phyloP scores from a whole-genome alignment of 2,329 filamentous ascomycete species.

The Aspergillus sp. region DNA sequence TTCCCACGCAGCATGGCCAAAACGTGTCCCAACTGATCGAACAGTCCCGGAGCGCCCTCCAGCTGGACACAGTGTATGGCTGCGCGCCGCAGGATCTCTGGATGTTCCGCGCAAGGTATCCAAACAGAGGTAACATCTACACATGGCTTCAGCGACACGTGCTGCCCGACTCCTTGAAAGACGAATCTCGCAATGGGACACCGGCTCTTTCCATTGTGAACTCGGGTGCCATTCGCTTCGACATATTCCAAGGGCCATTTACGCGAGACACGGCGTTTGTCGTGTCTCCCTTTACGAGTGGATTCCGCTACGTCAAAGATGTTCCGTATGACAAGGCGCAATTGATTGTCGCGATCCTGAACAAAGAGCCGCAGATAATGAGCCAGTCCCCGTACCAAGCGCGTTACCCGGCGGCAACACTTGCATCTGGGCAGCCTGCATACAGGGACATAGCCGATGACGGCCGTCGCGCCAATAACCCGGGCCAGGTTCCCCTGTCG shows the following conservation, averaged over 20 bases:
- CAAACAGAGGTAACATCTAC: constrained; percentile 65
- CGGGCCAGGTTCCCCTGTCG: constrained; percentile 21
- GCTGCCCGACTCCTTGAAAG: constrained; percentile 57
- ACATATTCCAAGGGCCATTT: constrained; percentile 87
- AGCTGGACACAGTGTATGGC: constrained; percentile 66
- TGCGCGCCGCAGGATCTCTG: constrained; percentile 74
- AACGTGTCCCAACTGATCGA: constrained; percentile 63
- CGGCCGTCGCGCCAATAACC: constrained; percentile 2
- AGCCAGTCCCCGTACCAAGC: constrained; percentile 8
- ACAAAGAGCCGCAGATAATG: constrained; percentile 47
- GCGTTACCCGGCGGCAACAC: constrained; percentile 14
- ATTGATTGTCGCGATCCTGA: constrained; percentile 53
- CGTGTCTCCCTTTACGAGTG: constrained; percentile 77
- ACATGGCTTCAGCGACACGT: constrained; percentile 69
- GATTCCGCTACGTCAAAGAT: constrained; percentile 65
- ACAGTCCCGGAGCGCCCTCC: constrained; percentile 57
- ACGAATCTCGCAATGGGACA: constrained; percentile 48
- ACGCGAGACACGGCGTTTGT: constrained; percentile 80
- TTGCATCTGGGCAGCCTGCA: constrained; percentile 39
- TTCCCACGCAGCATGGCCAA: constrained; percentile 64
- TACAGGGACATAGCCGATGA: constrained; percentile 9
- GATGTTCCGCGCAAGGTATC: constrained; percentile 71
- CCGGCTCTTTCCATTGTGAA: constrained; percentile 67
- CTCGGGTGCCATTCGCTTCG: constrained; percentile 86
- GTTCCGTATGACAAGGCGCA: constrained; percentile 70